These are phyloP conservation scores for Fusarium chlamydosporum DNA, from an alignment of 2,329 filamentous ascomycete genomes.

Conservation along the genomic window DNA sequence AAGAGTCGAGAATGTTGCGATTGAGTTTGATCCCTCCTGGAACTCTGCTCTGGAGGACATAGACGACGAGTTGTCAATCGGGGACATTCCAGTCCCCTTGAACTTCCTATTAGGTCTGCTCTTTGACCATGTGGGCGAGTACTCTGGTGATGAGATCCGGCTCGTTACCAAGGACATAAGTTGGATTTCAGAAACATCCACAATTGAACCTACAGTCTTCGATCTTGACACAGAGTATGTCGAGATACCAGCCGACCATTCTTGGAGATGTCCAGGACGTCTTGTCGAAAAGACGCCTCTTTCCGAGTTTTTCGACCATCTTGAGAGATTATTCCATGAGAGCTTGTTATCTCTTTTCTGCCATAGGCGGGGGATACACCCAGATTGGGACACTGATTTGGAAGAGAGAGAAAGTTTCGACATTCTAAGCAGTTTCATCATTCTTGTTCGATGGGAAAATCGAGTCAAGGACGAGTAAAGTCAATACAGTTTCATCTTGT, in stretches of 20 bases:
- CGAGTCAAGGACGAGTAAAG: not conserved
- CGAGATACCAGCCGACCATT: not conserved
- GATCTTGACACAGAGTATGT: not conserved
- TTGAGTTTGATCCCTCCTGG: not conserved
- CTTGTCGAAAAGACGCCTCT: not conserved
- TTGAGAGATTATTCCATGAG: not conserved
- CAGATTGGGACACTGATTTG: not conserved
- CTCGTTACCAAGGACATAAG: not conserved
- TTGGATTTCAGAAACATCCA: not conserved
- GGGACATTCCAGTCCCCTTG: not conserved
- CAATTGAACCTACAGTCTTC: not conserved
- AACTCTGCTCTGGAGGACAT: not conserved
- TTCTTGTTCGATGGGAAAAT: not conserved
- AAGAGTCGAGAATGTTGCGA: not conserved
- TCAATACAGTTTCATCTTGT: not conserved
- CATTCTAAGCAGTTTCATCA: not conserved
- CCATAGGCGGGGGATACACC: too few relatives aligned
- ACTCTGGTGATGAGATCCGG: not conserved
- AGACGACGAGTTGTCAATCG: accelerated
- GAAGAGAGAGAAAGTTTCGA: not conserved
- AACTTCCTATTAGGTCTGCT: not conserved
- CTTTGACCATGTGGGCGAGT: not conserved
- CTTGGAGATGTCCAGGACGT: not conserved
- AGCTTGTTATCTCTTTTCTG: not conserved
- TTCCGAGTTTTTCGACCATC: not conserved